Evolutionary conservation across 106 monocot species (phyloP), one percentile per base, ranked within the genome.

Genomic region (Dendrobium chrysotoxum): DNA sequence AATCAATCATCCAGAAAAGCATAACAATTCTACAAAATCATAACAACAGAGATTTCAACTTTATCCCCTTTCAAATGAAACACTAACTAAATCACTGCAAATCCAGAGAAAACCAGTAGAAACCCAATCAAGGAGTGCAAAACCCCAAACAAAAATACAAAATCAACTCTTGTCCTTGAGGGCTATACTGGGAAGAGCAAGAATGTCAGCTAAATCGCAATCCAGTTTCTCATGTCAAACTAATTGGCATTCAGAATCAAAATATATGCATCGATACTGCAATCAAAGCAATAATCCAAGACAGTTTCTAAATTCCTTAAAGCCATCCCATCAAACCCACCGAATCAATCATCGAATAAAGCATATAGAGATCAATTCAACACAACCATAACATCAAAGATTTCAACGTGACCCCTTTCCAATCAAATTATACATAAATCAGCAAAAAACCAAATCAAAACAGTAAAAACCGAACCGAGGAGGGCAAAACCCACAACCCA

Each of bases 131-230:
- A 74, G 74, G 13, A 41, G 40, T 5, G n/a, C 17, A 41, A 70
- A 35, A 35, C 31, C 4, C 11, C 70, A 74, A 41, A 20, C 41
- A 2, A 42, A 28, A 74, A 74, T 21, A 20, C 41, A 2, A 42
- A 28, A 74, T 74, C 39, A 91, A 91, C 87, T 87, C 35, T 91
- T 84, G 77, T 93, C 91, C 81, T 83, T 91, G 65, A 92, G 88
- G 23, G 92, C 92, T 70, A 95, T 92, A 78, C 90, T 88, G 25
- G 92, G 80, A 50, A 95, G 82, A n/a, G 92, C 89, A 45, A 90
- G 88, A 80, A 95, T 80, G 21, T 89, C 50, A 50, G 50, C 50
- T 13, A 50, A 50, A 50, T 13, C 11, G 50, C 50, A 50, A 11
- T 50, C 50, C 15, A 13, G 50, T 50, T 50, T 50, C 0, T 13